These are phyloP conservation scores for Aspergillus candidus DNA, from an alignment of 2,329 filamentous ascomycete species.

Conservation along the genomic window DNA sequence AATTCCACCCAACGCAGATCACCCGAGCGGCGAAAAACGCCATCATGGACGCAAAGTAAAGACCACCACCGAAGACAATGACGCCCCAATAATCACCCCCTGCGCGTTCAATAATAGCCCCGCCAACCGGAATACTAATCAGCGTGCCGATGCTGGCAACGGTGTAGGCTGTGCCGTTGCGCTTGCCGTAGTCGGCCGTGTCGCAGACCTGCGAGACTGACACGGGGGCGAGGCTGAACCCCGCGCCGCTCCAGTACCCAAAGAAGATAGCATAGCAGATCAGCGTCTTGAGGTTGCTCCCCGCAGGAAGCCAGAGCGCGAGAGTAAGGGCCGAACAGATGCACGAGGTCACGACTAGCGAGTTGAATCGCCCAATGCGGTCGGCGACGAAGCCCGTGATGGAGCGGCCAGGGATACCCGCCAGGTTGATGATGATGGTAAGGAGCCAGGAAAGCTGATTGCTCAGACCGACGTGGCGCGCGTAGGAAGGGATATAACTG, in stretches of 20 bases:
- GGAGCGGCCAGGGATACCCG: conserved; percentile 16
- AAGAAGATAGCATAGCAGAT: conserved; percentile 21
- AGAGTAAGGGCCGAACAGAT: conserved; percentile 18
- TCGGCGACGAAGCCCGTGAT: conserved; percentile 23
- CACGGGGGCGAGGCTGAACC: conserved; percentile 24
- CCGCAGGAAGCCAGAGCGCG: conserved; percentile 18
- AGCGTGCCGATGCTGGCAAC: conserved; percentile 14
- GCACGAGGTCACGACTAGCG: conserved; percentile 16
- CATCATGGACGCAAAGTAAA: too few species aligned
- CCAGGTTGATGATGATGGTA: conserved; percentile 13
- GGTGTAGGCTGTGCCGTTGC: conserved; percentile 17
- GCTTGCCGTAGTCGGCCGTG: conserved; percentile 22
- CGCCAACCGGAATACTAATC: conserved; percentile 20
- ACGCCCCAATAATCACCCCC: conserved; percentile 10
- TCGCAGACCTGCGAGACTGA: conserved; percentile 25
- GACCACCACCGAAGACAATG: conserved; percentile 12
- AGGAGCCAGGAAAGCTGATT: conserved; percentile 13
- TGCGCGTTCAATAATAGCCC: conserved; percentile 13
- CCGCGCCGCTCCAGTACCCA: conserved; percentile 18
- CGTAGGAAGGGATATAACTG: conserved; percentile 18
- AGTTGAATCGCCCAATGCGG: conserved; percentile 20
- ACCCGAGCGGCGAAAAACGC: too few species aligned
- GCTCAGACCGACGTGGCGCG: conserved; percentile 6
- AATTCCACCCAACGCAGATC: too few species aligned
- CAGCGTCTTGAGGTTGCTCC: conserved; percentile 13